phyloP scores from a whole-genome alignment of 768 basidiomycete species.

The Lactarius psammicola region DNA sequence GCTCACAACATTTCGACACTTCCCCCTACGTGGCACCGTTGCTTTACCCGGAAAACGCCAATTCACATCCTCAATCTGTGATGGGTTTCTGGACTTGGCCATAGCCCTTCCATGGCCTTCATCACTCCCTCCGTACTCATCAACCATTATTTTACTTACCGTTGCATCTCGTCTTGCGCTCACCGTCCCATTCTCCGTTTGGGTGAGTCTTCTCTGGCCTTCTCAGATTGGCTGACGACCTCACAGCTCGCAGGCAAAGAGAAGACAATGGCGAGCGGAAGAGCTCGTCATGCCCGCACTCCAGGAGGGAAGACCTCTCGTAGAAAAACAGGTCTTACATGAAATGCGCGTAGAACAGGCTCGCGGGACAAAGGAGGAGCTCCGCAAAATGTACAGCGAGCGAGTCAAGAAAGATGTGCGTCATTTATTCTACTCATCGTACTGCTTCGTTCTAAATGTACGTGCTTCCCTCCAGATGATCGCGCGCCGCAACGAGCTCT shows the following conservation, averaged over 20 bases:
- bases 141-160: constrained; percentile 71
- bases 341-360: constrained; percentile 21
- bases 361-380: constrained; percentile 28
- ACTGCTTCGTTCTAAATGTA: background rate
- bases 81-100: constrained; percentile 76
- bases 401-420: constrained; percentile 27
- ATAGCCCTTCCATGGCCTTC: constrained; percentile 70
- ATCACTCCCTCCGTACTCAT: constrained; percentile 66
- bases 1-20: constrained; percentile 5
- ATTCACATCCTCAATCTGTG: constrained; percentile 39
- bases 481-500: constrained; percentile 56
- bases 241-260: constrained; percentile 30
- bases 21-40: background rate
- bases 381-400: constrained; percentile 15
- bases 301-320: constrained; percentile 23
- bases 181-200: constrained; percentile 71
- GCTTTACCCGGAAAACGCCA: constrained; percentile 8
- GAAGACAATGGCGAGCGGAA: constrained; percentile 32
- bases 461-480: constrained; percentile 44
- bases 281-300: constrained; percentile 31
- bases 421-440: constrained; percentile 1
- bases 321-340: constrained; percentile 19
- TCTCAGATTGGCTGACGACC: background rate
- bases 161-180: constrained; percentile 54
- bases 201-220: constrained; percentile 49